Base-by-base conservation (phyloP, 116 monocot genomes). In the Papilionanthe hybrid region DNA sequence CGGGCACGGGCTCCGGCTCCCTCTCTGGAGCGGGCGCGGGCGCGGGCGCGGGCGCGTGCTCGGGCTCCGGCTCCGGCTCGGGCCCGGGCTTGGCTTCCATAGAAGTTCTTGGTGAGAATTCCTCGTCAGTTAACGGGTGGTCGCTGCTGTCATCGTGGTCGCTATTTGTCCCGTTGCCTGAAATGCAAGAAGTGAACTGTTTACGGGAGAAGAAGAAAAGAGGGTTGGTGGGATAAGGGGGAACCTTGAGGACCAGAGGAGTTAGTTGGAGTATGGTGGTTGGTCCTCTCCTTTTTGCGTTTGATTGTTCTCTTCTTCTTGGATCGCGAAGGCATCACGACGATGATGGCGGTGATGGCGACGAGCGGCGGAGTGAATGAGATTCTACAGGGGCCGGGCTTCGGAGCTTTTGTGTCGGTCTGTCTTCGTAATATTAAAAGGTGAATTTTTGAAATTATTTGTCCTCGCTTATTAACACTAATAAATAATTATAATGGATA, bases 211-310 rank as follows among this genome's bases (percentile, higher is more conserved):
- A 18, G 43, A 73, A 9, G 73, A 73, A 53, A 53, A 53, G 17
- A 20, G 44, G 43, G 43, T 43, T 28, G 69, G 69, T 30, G 13
- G 28, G 15, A 22, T 73, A 20, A 32, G 73, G 7, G 44, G 73
- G 44, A 73, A 73, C 73, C 73, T 71, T 37, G 69, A 73, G 20
- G 41, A 44, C 43, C 6, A 73, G 73, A 32, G 43, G 19, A 73
- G 32, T 71, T 71, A 37, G 69, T 30, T 73, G 73, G 73, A 1
- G 73, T 28, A 10, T 73, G 41, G 73, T 73, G 43, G 73, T 44
- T 73, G 42, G 73, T n/a, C 41, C 9, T 43, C 73, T 44, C 73
- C 73, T 41, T 43, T n/a, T 73, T 73, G 73, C 43, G 73, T 43
- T 43, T 41, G 20, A 6, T 43, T 43, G 43, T 19, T 73, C 44